Base-by-base conservation (phyloP, 768 basidiomycete species). In the Mycena floridula region DNA sequence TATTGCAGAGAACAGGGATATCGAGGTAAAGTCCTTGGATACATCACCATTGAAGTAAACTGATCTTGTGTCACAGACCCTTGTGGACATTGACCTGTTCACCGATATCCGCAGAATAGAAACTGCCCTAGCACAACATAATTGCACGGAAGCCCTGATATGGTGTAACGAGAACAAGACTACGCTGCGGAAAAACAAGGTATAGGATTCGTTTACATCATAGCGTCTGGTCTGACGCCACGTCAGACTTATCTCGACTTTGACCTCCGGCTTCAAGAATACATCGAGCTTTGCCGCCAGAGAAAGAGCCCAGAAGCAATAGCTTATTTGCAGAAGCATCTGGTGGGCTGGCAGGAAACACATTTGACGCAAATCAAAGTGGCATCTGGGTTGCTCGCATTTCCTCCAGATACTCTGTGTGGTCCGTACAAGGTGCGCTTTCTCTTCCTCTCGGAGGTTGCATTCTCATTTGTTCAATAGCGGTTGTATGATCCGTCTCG, bases 101-200 rank as follows among this genome's bases (percentile, higher is more conserved):
- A 81, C 79, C 50, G 92, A 96, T 49, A 89, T 97, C 41, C 76
- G 74, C 26, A 77, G 85, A 46, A 94, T 98, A 52, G 92, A 96
- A 62, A 69, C 73, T 7, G 92, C 90, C 0, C 73, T 99, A 30
- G 61, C 70, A 5, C 67, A 67, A 23, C 81, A 87, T 49, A 87
- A 84, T 50, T 94, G 92, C 52, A 73, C 84, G 5, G 92, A 96
- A 63, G 95, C 95, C 12, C 70, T 99, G 37, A 74, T 80, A 16
- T 99, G 95, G 95, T 97, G 93, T 55, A 92, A 81, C 50, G 96
- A 99, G 72, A 97, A 99, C 65, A 86, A 94, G 60, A 78, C 82
- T 24, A 88, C 89, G 11, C 74, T 99, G 49, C 82, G 90, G 42
- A 98, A 97, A 71, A 80, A 83, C 58, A 94, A 89, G 77, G 94